phyloP scores from a whole-genome alignment of 2,329 filamentous ascomycete genomes.

The Paracamarosporium sp. region DNA sequence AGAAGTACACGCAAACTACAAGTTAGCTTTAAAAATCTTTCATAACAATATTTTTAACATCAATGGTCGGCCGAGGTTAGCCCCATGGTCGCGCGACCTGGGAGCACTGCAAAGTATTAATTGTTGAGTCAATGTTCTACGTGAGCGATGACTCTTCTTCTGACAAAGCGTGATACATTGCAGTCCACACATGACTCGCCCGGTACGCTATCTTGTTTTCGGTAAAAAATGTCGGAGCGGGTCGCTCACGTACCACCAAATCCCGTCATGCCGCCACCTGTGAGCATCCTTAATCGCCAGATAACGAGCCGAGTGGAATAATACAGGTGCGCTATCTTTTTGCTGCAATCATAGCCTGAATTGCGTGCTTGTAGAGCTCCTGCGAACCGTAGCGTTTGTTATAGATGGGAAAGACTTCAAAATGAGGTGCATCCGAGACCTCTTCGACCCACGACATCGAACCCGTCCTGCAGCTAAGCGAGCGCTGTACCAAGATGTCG shows the following conservation, averaged over 20 bases:
- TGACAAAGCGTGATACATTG: no score
- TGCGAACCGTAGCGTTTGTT: not conserved
- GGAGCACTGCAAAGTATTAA: no score
- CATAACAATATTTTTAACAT: no score
- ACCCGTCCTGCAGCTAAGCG: not conserved
- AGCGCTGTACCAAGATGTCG: constrained; percentile 1
- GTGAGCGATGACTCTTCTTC: not conserved
- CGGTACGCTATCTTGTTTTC: not conserved
- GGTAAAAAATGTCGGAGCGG: not conserved
- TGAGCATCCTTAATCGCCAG: not conserved
- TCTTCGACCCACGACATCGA: not conserved
- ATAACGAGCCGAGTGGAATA: not conserved
- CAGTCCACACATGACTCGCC: not conserved
- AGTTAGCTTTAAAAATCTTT: no score
- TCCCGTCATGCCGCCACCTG: not conserved
- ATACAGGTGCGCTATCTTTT: not conserved
- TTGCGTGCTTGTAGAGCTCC: not conserved
- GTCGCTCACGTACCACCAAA: not conserved
- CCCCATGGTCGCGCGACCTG: no score
- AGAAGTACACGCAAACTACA: no score
- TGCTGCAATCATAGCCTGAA: not conserved
- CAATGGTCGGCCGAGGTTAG: no score
- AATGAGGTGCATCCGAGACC: not conserved
- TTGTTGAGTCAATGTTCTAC: not conserved
- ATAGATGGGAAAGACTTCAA: not conserved